A percentile compares a stretch with the other conserved stretches of the same genome.
phyloP scores from a whole-genome alignment of 495 filamentous ascomycete genomes.

The Acidiella bohemica region DNA sequence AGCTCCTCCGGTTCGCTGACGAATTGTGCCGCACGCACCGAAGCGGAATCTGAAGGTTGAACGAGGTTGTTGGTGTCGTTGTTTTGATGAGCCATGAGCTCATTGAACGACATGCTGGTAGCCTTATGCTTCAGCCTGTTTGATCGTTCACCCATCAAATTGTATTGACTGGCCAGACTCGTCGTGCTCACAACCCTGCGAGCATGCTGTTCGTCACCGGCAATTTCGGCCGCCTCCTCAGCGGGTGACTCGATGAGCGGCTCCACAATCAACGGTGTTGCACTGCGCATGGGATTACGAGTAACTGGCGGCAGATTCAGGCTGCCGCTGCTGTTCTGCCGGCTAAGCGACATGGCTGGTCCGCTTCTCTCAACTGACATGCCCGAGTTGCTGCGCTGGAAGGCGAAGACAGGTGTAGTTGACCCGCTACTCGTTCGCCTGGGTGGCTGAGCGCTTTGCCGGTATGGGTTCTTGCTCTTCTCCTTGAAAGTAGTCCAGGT shows the following conservation, averaged over 20 bases:
- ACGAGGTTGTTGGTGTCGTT: constrained; percentile 11
- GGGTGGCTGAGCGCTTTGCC: constrained; percentile 4
- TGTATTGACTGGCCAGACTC: constrained; percentile 25
- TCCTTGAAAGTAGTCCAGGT: constrained; percentile 1
- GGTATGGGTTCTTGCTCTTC: constrained; percentile 6
- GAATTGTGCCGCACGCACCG: constrained; percentile 4
- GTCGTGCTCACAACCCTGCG: constrained; percentile 25
- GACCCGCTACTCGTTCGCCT: background rate
- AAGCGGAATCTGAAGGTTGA: constrained; percentile 7
- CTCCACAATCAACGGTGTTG: constrained; percentile 32
- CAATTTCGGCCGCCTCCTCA: constrained; percentile 28
- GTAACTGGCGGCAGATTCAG: background rate
- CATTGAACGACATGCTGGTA: constrained; percentile 25
- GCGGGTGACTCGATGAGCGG: constrained; percentile 33
- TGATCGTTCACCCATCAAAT: constrained; percentile 50
- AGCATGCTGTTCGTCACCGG: constrained; percentile 23
- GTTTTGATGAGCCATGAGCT: constrained; percentile 22
- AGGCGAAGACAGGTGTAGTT: constrained; percentile 12
- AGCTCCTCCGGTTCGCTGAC: constrained; percentile 7
- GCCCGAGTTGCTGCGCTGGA: constrained; percentile 2
- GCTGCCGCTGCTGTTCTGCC: background rate
- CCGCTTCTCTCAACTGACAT: constrained; percentile 1
- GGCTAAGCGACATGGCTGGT: background rate
- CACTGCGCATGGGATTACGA: constrained; percentile 34
- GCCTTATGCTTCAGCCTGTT: constrained; percentile 42